Evolutionary conservation across 2,329 filamentous ascomycete species (phyloP), one percentile per base, ranked within the genome.

Genomic region (Paecilomyces niveus): DNA sequence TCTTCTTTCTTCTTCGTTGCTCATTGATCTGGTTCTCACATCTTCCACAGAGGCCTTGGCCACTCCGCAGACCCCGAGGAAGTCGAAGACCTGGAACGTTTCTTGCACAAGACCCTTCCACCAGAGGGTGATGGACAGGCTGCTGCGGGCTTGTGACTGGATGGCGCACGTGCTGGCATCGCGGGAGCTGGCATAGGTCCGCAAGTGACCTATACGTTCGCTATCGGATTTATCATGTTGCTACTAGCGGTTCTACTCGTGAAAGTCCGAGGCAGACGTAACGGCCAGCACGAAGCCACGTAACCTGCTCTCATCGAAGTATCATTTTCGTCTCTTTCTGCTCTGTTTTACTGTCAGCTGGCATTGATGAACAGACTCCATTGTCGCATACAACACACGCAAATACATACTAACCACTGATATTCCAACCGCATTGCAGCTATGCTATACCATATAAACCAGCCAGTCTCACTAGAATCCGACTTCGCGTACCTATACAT

Each of bases 51-150:
- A 59, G 83, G 83, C 10, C 83, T 97, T 70, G 80, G 80, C 13
- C 93, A 97, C 72, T 89, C 86, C 4, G 91, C 91, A 1, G 87
- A 86, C 65, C 80, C 85, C 4, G 79, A 88, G 62, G 93, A 97
- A 77, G 85, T 97, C 57, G 84, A 94, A 62, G 89, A 96, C 65
- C 79, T 97, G 18, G 90, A 94, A 75, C 73, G 74, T 50, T 88
- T 84, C 69, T 74, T 88, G 54, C 76, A 78, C 54, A 75, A 80
- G 64, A 70, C 77, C 21, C 75, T 87, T 54, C 81, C 83, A 3
- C 66, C 78, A 2, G 68, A 81, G 52, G 77, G 74, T 8, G 77
- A 68, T 11, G 63, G 65, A 29, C 51, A 63, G 50, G 54, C 59
- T 24, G 35, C 67, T 18, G 67, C 71, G 18, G 71, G 70, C 4